phyloP scores from a whole-genome alignment of 768 basidiomycete genomes.

The Psilocybe cubensis region DNA sequence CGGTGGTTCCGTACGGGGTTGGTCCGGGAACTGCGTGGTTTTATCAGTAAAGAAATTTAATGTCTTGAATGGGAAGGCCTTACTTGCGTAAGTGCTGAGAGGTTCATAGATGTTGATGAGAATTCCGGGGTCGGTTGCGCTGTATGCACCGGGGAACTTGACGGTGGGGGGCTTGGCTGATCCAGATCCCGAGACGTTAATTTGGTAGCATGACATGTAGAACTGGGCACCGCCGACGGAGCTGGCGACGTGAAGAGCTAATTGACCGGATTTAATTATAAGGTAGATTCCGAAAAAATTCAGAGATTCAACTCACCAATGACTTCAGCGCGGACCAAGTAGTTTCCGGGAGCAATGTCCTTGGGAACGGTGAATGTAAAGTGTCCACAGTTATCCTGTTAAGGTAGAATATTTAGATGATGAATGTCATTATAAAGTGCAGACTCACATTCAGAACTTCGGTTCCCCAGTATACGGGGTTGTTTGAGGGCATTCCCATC shows the following conservation, averaged over 20 bases:
- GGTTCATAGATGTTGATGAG: slow-evolving; percentile 51
- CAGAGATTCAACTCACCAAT: slow-evolving; percentile 42
- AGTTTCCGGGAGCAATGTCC: slow-evolving; percentile 64
- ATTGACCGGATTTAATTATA: neutral
- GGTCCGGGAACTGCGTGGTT: slow-evolving; percentile 46
- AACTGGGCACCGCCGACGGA: slow-evolving; percentile 72
- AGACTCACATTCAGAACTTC: slow-evolving; percentile 33
- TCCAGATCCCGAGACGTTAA: slow-evolving; percentile 55
- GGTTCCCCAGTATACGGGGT: slow-evolving; percentile 50
- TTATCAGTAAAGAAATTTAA: neutral
- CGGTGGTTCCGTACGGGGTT: slow-evolving; percentile 43
- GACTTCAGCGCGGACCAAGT: slow-evolving; percentile 77
- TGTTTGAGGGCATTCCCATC: slow-evolving; percentile 50
- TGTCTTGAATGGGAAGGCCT: slow-evolving; percentile 11
- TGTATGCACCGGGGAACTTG: slow-evolving; percentile 72
- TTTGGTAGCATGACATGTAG: slow-evolving; percentile 70
- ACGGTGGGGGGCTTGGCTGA: slow-evolving; percentile 52
- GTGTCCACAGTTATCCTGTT: slow-evolving; percentile 54
- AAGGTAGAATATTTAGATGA: neutral
- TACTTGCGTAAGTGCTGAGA: slow-evolving; percentile 44
- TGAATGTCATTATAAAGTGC: neutral
- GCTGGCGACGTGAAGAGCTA: slow-evolving; percentile 65
- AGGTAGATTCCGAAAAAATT: slow-evolving; percentile 34
- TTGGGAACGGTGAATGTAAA: slow-evolving; percentile 55
- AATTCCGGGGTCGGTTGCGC: slow-evolving; percentile 67